Conservation (phyloP, 2,329 filamentous ascomycete species). For the Aspergillus sp. region DNA sequence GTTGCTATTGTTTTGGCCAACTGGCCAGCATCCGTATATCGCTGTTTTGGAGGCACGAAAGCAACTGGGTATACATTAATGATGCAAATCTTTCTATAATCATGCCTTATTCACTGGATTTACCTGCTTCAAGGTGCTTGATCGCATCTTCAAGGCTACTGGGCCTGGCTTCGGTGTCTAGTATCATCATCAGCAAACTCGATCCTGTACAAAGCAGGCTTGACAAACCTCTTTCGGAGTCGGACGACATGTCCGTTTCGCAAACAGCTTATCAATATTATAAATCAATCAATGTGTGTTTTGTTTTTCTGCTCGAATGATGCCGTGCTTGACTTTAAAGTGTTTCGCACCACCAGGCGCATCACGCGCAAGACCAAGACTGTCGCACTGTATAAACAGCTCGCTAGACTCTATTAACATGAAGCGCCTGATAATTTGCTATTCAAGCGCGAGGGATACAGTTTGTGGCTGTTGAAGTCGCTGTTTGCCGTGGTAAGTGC, state of each 20-base stretch:
- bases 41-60: slow-evolving; percentile 63
- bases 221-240: slow-evolving; percentile 21
- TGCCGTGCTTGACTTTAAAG: neutral
- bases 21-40: slow-evolving; percentile 63
- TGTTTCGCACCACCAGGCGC: neutral
- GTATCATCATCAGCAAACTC: slow-evolving; percentile 5
- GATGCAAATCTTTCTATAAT: neutral
- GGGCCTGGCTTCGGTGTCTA: slow-evolving; percentile 19
- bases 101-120: neutral
- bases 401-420: neutral
- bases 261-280: neutral
- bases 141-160: slow-evolving; percentile 35
- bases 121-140: slow-evolving; percentile 43
- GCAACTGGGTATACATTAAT: slow-evolving; percentile 32
- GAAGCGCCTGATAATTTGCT: neutral
- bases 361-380: neutral
- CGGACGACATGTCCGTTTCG: slow-evolving; percentile 21
- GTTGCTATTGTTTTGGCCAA: slow-evolving; percentile 65
- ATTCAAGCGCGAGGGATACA: too few relatives aligned
- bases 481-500: neutral
- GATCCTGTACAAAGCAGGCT: neutral
- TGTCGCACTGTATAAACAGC: slow-evolving; percentile 14
- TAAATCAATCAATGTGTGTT: neutral
- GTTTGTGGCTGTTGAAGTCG: neutral
- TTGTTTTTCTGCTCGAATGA: neutral